These are phyloP conservation scores for Komagataella kurtzmanii DNA, from an alignment of 805 yeast species.

Conservation along the genomic window DNA sequence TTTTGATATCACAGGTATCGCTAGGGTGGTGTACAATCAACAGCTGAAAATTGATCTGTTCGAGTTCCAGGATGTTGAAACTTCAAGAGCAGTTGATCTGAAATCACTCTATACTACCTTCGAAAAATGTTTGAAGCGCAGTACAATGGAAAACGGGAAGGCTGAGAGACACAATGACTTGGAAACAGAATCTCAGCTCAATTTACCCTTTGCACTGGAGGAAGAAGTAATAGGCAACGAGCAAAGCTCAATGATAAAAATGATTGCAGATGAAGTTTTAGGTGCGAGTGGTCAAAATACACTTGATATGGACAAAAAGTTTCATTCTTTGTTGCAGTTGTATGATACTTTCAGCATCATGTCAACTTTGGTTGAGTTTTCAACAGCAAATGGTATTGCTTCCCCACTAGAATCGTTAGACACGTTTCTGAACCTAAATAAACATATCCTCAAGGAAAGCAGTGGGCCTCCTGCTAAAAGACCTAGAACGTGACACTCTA, in stretches of 20 bases:
- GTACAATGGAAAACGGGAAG: background rate
- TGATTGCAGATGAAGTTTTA: background rate
- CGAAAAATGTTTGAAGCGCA: background rate
- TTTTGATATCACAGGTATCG: constrained; percentile 45
- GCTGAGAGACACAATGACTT: background rate
- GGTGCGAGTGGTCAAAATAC: background rate
- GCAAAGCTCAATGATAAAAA: background rate
- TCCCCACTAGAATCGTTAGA: background rate
- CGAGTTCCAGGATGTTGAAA: constrained; percentile 27
- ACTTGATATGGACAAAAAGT: background rate
- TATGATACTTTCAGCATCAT: background rate
- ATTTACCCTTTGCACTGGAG: background rate
- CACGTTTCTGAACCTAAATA: background rate
- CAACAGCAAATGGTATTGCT: background rate
- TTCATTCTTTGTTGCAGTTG: background rate
- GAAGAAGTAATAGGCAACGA: background rate
- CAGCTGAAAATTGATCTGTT: constrained; percentile 59
- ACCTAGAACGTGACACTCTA: background rate
- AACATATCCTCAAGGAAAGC: background rate
- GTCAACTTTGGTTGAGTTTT: background rate
- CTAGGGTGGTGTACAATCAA: constrained; percentile 49
- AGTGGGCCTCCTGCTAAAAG: background rate
- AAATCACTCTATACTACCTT: too few relatives aligned
- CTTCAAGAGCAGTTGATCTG: background rate
- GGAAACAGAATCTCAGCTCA: background rate